A percentile compares a stretch with the other conserved stretches of the same genome.
Conservation (phyloP, 148 eudicot genomes). For the Rhododendron kiyosumense region DNA sequence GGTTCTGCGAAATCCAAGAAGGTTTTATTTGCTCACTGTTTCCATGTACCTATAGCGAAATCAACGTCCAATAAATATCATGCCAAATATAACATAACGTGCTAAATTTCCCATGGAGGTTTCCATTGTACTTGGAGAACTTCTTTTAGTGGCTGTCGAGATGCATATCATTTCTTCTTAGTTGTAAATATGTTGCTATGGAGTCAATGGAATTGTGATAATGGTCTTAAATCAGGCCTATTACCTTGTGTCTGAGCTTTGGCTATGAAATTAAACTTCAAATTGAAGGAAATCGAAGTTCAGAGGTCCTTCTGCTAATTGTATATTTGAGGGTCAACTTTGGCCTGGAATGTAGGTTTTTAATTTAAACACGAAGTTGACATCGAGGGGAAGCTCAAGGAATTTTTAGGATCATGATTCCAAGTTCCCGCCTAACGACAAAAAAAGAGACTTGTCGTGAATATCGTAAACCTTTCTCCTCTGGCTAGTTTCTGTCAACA, state of each 20-base stretch:
- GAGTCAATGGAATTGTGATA: not conserved
- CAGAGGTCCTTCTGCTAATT: not conserved
- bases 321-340: not conserved
- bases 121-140: not conserved
- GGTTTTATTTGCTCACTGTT: conserved; percentile 29
- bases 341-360: not conserved
- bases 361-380: not conserved
- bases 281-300: not conserved
- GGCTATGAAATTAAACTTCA: not conserved
- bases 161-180: not conserved
- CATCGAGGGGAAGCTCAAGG: not conserved
- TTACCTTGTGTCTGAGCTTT: not conserved
- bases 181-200: not conserved
- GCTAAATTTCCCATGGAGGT: not conserved
- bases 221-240: not conserved
- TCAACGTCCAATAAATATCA: not conserved
- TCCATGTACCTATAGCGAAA: not conserved
- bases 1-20: conserved; percentile 78
- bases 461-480: not conserved
- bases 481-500: not conserved
- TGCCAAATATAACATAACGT: not conserved
- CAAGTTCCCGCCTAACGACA: not conserved
- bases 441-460: not conserved
- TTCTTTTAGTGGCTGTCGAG: not conserved
- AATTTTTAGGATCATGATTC: not conserved